Percentiles rank a stretch among this genome's conserved stretches.
phyloP scores from a whole-genome alignment of 2,329 filamentous ascomycete species.

The Dactylella cylindrospora region DNA sequence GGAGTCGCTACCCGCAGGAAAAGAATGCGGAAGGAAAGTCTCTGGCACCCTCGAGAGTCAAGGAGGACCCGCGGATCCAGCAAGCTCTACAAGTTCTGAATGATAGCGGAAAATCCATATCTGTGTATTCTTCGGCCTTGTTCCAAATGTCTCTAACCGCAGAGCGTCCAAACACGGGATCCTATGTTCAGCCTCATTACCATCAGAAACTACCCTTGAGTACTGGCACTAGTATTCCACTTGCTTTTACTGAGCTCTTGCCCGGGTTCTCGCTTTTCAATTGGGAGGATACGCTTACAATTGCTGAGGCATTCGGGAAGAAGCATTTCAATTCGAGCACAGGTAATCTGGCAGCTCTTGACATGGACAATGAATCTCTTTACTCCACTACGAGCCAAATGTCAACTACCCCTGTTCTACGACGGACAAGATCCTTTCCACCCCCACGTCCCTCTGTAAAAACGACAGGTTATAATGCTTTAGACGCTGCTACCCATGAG shows the following conservation, averaged over 20 bases:
- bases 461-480: conserved; percentile 49
- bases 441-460: conserved; percentile 47
- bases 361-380: conserved; percentile 36
- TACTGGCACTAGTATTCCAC: conserved; percentile 49
- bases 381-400: conserved; percentile 10
- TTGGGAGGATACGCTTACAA: conserved; percentile 49
- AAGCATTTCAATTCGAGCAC: conserved; percentile 46
- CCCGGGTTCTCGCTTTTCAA: conserved; percentile 49
- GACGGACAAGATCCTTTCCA: conserved; percentile 48
- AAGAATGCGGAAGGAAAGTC: conserved; percentile 27
- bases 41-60: conserved; percentile 27
- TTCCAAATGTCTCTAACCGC: conserved; percentile 49
- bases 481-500: conserved; percentile 49
- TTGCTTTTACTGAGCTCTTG: conserved; percentile 48
- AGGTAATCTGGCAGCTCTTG: conserved; percentile 31
- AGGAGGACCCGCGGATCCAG: conserved; percentile 46
- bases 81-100: conserved; percentile 35
- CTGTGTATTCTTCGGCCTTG: conserved; percentile 46
- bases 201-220: conserved; percentile 49
- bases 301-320: conserved; percentile 48
- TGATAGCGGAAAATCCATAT: conserved; percentile 47
- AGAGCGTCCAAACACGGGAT: conserved; percentile 47
- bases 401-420: conserved; percentile 41
- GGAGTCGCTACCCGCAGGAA: conserved; percentile 44
- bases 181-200: conserved; percentile 49